These are phyloP conservation scores for Abrus precatorius DNA, from an alignment of 306 rosid species.

Conservation along the genomic window DNA sequence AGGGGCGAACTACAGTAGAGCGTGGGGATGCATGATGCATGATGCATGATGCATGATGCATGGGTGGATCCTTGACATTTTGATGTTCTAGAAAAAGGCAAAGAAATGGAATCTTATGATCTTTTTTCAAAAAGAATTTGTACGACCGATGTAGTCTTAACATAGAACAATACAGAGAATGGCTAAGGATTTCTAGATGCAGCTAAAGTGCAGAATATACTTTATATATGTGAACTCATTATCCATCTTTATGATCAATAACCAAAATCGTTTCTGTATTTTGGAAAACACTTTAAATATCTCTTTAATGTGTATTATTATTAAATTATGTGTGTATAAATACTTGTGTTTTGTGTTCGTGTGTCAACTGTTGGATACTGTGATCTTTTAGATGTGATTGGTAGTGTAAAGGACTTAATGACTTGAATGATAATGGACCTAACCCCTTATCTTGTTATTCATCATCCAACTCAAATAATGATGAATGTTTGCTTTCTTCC, in stretches of 20 bases:
- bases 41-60: neutral
- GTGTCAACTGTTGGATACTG: neutral
- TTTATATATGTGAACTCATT: too few relatives aligned
- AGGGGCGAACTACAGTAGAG: too few relatives aligned
- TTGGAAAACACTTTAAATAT: too few relatives aligned
- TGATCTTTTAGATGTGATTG: slow-evolving; percentile 3
- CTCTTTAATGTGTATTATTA: too few relatives aligned
- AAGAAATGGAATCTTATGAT: slow-evolving; percentile 8
- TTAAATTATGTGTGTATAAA: neutral
- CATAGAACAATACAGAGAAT: neutral
- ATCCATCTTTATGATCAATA: too few relatives aligned
- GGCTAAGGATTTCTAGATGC: too few relatives aligned
- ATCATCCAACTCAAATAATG: neutral
- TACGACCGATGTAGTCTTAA: neutral
- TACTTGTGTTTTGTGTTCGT: too few relatives aligned
- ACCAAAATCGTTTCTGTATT: too few relatives aligned
- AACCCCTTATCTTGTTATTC: slow-evolving; percentile 27
- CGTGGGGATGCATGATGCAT: too few relatives aligned
- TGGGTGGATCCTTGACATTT: neutral
- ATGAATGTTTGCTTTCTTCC: neutral
- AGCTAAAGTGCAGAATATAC: too few relatives aligned
- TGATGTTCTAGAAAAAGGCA: neutral
- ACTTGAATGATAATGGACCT: slow-evolving; percentile 17
- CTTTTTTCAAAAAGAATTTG: neutral
- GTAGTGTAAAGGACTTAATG: neutral